Conservation (phyloP, 1,284 basidiomycete species). For the Ustanciosporium gigantosporum region DNA sequence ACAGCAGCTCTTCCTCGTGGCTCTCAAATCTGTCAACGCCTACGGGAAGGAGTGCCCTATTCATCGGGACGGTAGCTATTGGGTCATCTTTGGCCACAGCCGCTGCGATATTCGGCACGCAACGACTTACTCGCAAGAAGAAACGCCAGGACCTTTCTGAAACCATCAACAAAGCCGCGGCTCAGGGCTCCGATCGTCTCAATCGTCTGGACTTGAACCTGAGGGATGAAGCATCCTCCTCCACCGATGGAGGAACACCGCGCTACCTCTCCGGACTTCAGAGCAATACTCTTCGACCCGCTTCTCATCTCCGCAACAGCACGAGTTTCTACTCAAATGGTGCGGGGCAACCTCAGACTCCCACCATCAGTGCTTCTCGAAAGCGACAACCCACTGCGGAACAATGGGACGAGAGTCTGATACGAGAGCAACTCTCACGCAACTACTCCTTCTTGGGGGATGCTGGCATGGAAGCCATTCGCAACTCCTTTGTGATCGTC, state of each 20-base stretch:
- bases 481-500: slow-evolving; percentile 78
- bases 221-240: slow-evolving; percentile 21
- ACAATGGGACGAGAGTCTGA: slow-evolving; percentile 59
- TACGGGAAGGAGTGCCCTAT: slow-evolving; percentile 20
- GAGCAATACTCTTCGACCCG: slow-evolving; percentile 19
- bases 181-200: slow-evolving; percentile 22
- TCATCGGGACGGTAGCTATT: slow-evolving; percentile 45
- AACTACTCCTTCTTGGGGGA: slow-evolving; percentile 96
- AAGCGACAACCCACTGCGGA: slow-evolving; percentile 22
- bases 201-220: slow-evolving; percentile 18
- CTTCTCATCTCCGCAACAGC: slow-evolving; percentile 25
- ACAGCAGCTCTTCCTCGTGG: slow-evolving; percentile 20
- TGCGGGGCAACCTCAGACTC: slow-evolving; percentile 12
- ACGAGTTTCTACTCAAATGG: slow-evolving; percentile 23
- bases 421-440: slow-evolving; percentile 74
- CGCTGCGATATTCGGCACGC: slow-evolving; percentile 38
- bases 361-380: slow-evolving; percentile 7
- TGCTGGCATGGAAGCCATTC: slow-evolving; percentile 79
- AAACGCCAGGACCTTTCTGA: slow-evolving; percentile 41
- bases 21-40: slow-evolving; percentile 16
- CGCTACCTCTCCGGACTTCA: slow-evolving; percentile 38
- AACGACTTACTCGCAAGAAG: slow-evolving; percentile 28
- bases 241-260: slow-evolving; percentile 42
- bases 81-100: slow-evolving; percentile 49
- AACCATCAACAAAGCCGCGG: slow-evolving; percentile 24